Evolutionary conservation across 2,329 filamentous ascomycete species (phyloP).

Genomic region (Sclerotinia sclerotiorum): DNA sequence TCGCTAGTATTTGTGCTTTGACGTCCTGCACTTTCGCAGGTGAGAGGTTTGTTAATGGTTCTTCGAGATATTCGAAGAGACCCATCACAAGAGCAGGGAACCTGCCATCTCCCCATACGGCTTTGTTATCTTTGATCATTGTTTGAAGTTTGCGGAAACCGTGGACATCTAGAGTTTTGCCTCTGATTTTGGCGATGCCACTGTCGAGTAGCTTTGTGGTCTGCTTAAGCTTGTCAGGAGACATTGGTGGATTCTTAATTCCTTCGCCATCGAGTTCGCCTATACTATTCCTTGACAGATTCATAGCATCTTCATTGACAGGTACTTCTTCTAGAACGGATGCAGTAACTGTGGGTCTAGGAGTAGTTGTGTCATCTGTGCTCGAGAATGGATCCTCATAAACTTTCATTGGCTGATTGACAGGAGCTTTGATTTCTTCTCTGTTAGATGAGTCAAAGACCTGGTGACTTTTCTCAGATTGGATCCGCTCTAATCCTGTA

Average conservation of each 20-base stretch:
- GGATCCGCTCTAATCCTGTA: slow-evolving; percentile 41
- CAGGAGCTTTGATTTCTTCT: slow-evolving; percentile 36
- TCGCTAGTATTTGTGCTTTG: slow-evolving; percentile 72
- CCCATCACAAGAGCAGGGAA: slow-evolving; percentile 67
- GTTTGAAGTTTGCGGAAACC: slow-evolving; percentile 78
- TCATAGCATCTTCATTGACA: slow-evolving; percentile 53
- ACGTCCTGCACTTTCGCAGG: slow-evolving; percentile 69
- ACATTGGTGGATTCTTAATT: slow-evolving; percentile 35
- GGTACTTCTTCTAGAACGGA: slow-evolving; percentile 60
- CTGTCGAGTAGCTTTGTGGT: slow-evolving; percentile 67
- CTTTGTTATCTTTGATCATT: slow-evolving; percentile 65
- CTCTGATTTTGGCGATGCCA: slow-evolving; percentile 70
- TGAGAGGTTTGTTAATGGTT: slow-evolving; percentile 53
- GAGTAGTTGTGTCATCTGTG: slow-evolving; percentile 49
- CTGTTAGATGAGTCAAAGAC: slow-evolving; percentile 46
- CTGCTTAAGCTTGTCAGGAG: slow-evolving; percentile 57
- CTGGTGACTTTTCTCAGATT: slow-evolving; percentile 38
- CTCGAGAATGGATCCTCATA: slow-evolving; percentile 60
- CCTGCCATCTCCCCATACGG: slow-evolving; percentile 63
- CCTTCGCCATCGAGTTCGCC: slow-evolving; percentile 26
- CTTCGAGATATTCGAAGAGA: slow-evolving; percentile 71
- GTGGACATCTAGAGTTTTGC: slow-evolving; percentile 73
- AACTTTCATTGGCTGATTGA: slow-evolving; percentile 46
- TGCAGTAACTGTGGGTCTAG: slow-evolving; percentile 47
- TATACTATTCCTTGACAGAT: slow-evolving; percentile 31